These are phyloP conservation scores for Candida glaebosa DNA, from an alignment of 805 yeast species.

Conservation along the genomic window DNA sequence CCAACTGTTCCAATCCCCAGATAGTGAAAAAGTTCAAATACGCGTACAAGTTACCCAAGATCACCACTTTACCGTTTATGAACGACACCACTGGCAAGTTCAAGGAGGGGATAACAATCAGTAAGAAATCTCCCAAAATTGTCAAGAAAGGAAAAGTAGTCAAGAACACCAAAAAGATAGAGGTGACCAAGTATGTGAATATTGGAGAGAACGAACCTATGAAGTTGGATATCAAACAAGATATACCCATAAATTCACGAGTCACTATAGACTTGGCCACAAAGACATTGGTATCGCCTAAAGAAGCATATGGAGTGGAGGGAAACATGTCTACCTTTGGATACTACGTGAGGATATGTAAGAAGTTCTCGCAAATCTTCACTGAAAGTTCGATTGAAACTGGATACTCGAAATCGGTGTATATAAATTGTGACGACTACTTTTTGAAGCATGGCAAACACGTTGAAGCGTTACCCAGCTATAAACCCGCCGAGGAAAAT, in stretches of 20 bases:
- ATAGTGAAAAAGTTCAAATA: conserved; percentile 47
- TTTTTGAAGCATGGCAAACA: conserved; percentile 27
- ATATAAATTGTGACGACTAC: conserved; percentile 66
- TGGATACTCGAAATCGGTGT: conserved; percentile 70
- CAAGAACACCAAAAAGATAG: conserved; percentile 36
- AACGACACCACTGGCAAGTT: conserved; percentile 36
- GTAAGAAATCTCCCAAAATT: conserved; percentile 36
- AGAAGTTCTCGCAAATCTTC: conserved; percentile 58
- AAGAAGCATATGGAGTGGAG: conserved; percentile 61
- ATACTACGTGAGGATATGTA: conserved; percentile 68
- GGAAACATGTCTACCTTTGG: conserved; percentile 68
- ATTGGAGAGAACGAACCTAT: conserved; percentile 62
- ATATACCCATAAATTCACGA: conserved; percentile 72
- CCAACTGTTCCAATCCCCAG: conserved; percentile 17
- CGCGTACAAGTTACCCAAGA: conserved; percentile 68
- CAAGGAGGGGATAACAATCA: conserved; percentile 63
- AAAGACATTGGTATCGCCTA: conserved; percentile 64
- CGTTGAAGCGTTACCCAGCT: conserved; percentile 7
- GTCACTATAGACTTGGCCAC: conserved; percentile 73
- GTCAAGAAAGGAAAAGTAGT: conserved; percentile 45
- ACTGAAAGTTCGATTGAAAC: conserved; percentile 60
- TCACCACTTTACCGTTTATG: conserved; percentile 76
- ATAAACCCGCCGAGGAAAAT: conserved; percentile 18
- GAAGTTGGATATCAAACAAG: conserved; percentile 50
- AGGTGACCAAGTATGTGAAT: conserved; percentile 70